Conservation (phyloP, 2,329 filamentous ascomycete genomes). For the Pseudogymnoascus sp. region DNA sequence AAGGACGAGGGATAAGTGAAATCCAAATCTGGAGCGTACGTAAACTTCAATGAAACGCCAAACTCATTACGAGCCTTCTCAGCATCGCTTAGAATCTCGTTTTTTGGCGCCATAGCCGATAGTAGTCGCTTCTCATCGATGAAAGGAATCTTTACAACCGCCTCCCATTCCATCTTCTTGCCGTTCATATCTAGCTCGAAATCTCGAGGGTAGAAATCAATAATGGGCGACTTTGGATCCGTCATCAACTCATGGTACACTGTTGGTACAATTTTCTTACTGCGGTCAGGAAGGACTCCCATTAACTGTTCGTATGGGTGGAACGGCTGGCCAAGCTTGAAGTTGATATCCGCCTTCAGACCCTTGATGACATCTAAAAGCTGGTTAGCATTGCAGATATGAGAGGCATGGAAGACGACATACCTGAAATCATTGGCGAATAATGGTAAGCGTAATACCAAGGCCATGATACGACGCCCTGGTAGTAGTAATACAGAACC, state of each 20-base stretch:
- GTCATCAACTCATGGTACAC: conserved; percentile 93
- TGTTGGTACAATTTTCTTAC: conserved; percentile 86
- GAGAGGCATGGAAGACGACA: conserved; percentile 14
- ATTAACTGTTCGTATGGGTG: conserved; percentile 92
- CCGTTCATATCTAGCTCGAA: conserved; percentile 99
- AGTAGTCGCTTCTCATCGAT: conserved; percentile 87
- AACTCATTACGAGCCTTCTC: conserved; percentile 83
- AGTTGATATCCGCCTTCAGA: conserved; percentile 77
- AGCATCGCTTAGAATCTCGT: conserved; percentile 64
- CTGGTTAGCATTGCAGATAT: conserved; percentile 17
- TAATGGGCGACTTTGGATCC: conserved; percentile 78
- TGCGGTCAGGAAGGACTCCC: conserved; percentile 94
- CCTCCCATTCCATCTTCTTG: conserved; percentile 99
- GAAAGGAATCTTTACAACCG: conserved; percentile 97
- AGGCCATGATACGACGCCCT: conserved; percentile 93
- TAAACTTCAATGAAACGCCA: conserved; percentile 87
- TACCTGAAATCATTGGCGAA: conserved; percentile 86
- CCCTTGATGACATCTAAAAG: conserved; percentile 74
- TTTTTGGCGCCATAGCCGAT: conserved; percentile 75
- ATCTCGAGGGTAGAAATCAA: conserved; percentile 95
- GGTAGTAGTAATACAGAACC: conserved; percentile 98
- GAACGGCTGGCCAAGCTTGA: conserved; percentile 91
- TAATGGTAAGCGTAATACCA: conserved; percentile 99
- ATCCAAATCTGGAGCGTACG: conserved; percentile 66
- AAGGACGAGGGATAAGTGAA: conserved; percentile 83